A percentile compares a stretch with the other conserved stretches of the same genome.
phyloP scores from a whole-genome alignment of 177 flowering plant genomes.

The Telopea speciosissima region DNA sequence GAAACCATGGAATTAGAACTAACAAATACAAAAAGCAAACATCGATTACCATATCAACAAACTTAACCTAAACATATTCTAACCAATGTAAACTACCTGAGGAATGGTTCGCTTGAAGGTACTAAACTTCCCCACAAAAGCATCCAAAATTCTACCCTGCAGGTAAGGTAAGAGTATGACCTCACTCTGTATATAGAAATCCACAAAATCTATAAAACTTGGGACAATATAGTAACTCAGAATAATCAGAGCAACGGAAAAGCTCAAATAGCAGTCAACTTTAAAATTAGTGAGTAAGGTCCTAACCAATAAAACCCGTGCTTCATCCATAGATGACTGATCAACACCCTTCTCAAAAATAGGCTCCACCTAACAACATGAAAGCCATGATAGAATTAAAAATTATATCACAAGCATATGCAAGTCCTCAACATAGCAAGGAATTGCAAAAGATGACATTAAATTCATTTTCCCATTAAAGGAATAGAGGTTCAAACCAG shows the following conservation, averaged over 20 bases:
- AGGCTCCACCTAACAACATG: slow-evolving; percentile 70
- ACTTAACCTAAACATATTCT: too few relatives aligned
- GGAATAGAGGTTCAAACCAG: slow-evolving; percentile 45
- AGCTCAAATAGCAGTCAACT: not conserved
- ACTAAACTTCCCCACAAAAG: slow-evolving; percentile 97
- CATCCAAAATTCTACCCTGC: slow-evolving; percentile 93
- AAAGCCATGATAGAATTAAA: not conserved
- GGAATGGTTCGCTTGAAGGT: slow-evolving; percentile 98
- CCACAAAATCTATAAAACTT: not conserved
- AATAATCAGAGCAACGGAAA: not conserved
- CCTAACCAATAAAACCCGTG: slow-evolving; percentile 72
- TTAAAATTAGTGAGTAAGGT: slow-evolving; percentile 3
- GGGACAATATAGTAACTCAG: not conserved
- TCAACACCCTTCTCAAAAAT: slow-evolving; percentile 96
- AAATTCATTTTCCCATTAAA: not conserved
- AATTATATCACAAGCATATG: not conserved
- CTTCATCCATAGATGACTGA: slow-evolving; percentile 84
- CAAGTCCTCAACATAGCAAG: not conserved
- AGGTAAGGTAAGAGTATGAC: not conserved
- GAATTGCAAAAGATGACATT: not conserved
- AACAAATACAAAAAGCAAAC: too few relatives aligned
- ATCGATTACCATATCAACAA: too few relatives aligned
- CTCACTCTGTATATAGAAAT: too few relatives aligned
- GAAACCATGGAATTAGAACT: too few relatives aligned
- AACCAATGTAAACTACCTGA: slow-evolving; percentile 44